Evolutionary conservation across 768 basidiomycete genomes (phyloP).

Genomic region (Thelephora aurantiotincta): DNA sequence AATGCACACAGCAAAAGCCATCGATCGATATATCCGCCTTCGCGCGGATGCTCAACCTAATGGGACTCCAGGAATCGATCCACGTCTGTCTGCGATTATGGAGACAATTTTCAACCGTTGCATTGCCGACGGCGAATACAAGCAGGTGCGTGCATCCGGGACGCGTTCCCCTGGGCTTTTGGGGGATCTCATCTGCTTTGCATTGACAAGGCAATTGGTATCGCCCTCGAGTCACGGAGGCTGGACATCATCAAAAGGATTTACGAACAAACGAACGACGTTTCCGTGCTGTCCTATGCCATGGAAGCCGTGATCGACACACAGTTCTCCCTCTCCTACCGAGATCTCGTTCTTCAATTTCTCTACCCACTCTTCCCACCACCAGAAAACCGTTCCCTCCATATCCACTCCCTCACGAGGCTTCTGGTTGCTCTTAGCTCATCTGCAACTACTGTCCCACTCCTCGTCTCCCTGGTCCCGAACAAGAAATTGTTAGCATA

Average conservation of each 20-base stretch:
- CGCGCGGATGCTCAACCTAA: slow-evolving; percentile 41
- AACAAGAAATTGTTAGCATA: slow-evolving; percentile 71
- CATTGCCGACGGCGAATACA: slow-evolving; percentile 79
- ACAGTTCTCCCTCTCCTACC: slow-evolving; percentile 75
- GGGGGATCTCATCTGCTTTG: neutral
- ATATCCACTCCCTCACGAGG: slow-evolving; percentile 73
- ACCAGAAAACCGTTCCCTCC: slow-evolving; percentile 59
- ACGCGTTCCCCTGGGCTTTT: neutral
- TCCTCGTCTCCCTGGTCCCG: slow-evolving; percentile 58
- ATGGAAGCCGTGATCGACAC: slow-evolving; percentile 88
- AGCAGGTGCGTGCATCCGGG: slow-evolving; percentile 43
- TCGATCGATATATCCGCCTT: slow-evolving; percentile 80
- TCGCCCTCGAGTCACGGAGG: slow-evolving; percentile 84
- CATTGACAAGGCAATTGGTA: slow-evolving; percentile 69
- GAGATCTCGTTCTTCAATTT: slow-evolving; percentile 67
- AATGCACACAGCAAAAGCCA: slow-evolving; percentile 63
- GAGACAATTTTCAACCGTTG: slow-evolving; percentile 82
- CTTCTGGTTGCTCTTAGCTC: slow-evolving; percentile 82
- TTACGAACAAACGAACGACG: slow-evolving; percentile 61
- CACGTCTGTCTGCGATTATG: slow-evolving; percentile 70
- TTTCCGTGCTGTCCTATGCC: slow-evolving; percentile 72
- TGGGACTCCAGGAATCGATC: slow-evolving; percentile 51
- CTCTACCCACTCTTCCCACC: slow-evolving; percentile 78
- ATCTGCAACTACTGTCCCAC: slow-evolving; percentile 60
- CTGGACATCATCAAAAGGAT: slow-evolving; percentile 76